phyloP scores from a whole-genome alignment of 345 rosid genomes.

The Cardamine occulta region DNA sequence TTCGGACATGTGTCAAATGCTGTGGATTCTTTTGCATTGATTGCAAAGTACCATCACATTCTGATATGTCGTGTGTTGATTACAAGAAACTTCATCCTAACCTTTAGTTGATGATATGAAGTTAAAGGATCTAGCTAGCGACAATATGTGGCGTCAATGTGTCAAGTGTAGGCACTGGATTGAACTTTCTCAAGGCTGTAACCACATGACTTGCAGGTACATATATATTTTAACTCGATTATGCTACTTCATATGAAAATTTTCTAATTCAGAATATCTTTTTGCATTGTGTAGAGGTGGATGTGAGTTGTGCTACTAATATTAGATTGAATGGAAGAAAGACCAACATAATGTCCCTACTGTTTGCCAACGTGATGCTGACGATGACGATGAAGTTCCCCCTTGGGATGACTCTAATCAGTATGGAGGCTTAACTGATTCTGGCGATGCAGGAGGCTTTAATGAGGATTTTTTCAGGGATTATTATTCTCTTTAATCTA shows the following conservation, averaged over 20 bases:
- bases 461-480: too few species aligned
- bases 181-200: too few species aligned
- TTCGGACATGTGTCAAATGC: not conserved
- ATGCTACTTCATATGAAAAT: too few species aligned
- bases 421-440: too few species aligned
- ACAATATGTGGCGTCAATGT: conserved; percentile 3
- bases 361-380: not conserved
- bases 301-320: not conserved
- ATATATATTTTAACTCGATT: too few species aligned
- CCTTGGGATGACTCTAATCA: too few species aligned
- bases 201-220: too few species aligned
- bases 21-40: not conserved
- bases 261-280: too few species aligned
- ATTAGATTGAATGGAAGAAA: not conserved
- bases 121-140: not conserved
- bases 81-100: not conserved
- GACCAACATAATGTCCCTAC: not conserved
- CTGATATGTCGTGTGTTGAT: not conserved
- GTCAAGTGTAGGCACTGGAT: too few species aligned
- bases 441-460: too few species aligned
- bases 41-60: not conserved
- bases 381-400: too few species aligned
- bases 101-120: not conserved
- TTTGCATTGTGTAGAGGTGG: not conserved
- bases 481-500: too few species aligned